Evolutionary conservation across 2,329 filamentous ascomycete species (phyloP).

Genomic region (Apiospora koreana): DNA sequence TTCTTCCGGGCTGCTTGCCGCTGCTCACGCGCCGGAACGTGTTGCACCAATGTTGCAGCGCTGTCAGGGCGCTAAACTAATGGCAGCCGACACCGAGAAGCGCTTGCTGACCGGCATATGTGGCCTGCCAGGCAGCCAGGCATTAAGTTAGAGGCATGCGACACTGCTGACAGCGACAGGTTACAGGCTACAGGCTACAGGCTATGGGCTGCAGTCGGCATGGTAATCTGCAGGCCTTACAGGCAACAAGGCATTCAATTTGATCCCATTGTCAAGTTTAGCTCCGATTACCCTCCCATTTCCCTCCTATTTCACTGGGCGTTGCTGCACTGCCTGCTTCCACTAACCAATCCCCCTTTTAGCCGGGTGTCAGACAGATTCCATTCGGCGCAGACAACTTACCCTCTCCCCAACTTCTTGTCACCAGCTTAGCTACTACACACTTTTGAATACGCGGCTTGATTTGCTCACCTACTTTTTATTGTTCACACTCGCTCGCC

Average conservation of each 20-base stretch:
- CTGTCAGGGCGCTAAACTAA: neutral
- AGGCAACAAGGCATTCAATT: neutral
- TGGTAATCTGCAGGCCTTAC: neutral
- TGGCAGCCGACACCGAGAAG: neutral
- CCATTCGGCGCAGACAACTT: neutral
- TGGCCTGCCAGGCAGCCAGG: neutral
- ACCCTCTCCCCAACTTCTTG: neutral
- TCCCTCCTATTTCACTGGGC: neutral
- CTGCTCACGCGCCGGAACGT: neutral
- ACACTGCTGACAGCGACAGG: neutral
- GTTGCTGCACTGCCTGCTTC: constrained; percentile 5
- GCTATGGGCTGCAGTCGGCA: no score
- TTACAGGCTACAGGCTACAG: neutral
- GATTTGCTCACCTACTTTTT: neutral
- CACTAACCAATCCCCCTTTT: neutral
- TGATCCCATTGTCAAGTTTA: neutral
- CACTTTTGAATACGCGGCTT: neutral
- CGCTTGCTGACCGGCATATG: neutral
- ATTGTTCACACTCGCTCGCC: neutral
- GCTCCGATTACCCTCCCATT: neutral
- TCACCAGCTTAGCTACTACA: neutral
- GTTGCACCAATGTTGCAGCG: constrained; percentile 3
- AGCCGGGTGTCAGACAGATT: neutral
- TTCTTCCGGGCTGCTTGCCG: neutral
- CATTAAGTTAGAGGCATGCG: neutral